Conservation (phyloP, 805 yeast species). For the Cephaloascus albidus region DNA sequence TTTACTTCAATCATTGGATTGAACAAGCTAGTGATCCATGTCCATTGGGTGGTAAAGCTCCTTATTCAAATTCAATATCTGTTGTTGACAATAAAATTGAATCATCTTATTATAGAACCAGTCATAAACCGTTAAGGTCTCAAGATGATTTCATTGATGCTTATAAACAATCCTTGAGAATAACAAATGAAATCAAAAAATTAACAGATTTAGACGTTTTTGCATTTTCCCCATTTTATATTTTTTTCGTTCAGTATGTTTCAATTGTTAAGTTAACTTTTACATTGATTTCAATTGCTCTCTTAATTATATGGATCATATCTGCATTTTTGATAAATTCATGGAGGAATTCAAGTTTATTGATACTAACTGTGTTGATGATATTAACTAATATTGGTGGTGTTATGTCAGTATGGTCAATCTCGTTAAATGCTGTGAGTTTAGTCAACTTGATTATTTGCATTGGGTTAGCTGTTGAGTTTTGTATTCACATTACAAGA, state of each 20-base stretch:
- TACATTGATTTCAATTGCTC: conserved; percentile 42
- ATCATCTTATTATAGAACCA: conserved; percentile 68
- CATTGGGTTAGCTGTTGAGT: conserved; percentile 88
- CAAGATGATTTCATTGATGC: conserved; percentile 82
- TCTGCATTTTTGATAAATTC: conserved; percentile 62
- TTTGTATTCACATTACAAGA: conserved; percentile 78
- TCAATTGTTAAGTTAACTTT: conserved; percentile 55
- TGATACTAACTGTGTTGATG: conserved; percentile 50
- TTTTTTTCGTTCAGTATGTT: conserved; percentile 83
- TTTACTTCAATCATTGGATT: conserved; percentile 74
- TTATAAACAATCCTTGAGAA: conserved; percentile 59
- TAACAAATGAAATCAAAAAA: conserved; percentile 45
- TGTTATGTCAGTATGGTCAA: conserved; percentile 62
- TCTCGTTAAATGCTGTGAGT: conserved; percentile 81
- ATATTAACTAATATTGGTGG: conserved; percentile 73
- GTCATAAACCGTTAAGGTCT: conserved; percentile 71
- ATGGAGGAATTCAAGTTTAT: conserved; percentile 42
- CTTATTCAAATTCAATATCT: conserved; percentile 57
- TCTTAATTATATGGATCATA: conserved; percentile 32
- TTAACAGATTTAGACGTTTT: conserved; percentile 48
- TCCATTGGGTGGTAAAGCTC: conserved; percentile 93
- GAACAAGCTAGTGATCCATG: conserved; percentile 80
- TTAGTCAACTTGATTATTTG: conserved; percentile 89
- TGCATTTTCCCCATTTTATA: conserved; percentile 90
- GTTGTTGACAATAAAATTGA: conserved; percentile 30